Base-by-base conservation (phyloP, 768 basidiomycete genomes). In the Rhodotorula paludigena region DNA sequence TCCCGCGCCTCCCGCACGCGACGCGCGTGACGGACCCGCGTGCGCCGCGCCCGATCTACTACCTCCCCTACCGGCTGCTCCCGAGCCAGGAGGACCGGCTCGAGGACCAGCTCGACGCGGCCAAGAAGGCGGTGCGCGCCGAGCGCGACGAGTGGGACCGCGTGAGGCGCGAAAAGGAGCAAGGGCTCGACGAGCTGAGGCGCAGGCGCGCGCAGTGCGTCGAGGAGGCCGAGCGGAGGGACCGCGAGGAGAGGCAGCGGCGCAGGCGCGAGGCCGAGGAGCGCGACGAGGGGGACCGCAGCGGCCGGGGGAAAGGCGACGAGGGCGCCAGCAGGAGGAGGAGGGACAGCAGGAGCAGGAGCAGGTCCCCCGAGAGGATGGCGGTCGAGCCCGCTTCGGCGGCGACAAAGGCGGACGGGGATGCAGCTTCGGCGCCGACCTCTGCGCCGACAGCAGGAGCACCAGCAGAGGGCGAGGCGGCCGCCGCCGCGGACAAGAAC, bases 71-170 rank as follows among this genome's bases (percentile, higher is more conserved):
- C 48, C 73, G 74, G 11, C 59, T 76, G 23, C 52, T 72, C 36
- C 68, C 69, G 1, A 58, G 47, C 23, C 75, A 76, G 49, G 71
- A 70, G 35, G 72, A 74, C 59, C 60, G 66, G n/a, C 70, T 76
- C 35, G 72, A 74, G 32, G 71, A 73, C 44, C 71, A 73, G 41
- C 48, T 73, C 51, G 67, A 57, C 30, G 8, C 21, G 14, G 64
- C 66, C 25, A 66, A 63, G 48, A 35, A 48, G 23, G 51, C 56
- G 38, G 54, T 63, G 16, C 53, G 55, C 16, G 36, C 23, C 10
- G 71, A 73, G 28, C 48, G 57, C 16, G 64, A 60, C 11, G 61
- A 39, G 33, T 69, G 61, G 61, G 54, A 61, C 6, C 57, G 59
- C 10, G 9, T 20, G 25, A 60, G 54, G 44, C 7, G 33, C 5